Conservation (phyloP, 257 asterid species). For the Paulownia fortunei region DNA sequence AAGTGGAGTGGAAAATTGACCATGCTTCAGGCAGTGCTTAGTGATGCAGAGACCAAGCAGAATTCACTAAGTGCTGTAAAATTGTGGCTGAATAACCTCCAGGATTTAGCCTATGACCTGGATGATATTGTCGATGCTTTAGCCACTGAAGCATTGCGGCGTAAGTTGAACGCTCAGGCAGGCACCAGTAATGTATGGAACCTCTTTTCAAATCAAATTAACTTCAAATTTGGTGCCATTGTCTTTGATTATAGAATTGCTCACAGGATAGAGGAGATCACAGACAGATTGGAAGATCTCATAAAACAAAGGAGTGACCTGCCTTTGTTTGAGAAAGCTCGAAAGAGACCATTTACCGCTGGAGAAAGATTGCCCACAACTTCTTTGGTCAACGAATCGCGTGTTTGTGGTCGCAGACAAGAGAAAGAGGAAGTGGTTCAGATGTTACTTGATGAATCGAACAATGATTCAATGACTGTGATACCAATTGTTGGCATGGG, state of each 20-base stretch:
- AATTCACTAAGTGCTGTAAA: not conserved
- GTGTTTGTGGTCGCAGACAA: not conserved
- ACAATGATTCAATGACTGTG: not conserved
- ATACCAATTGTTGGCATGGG: conserved; percentile 35
- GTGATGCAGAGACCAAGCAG: conserved; percentile 35
- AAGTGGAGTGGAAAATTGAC: not conserved
- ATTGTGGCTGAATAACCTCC: conserved; percentile 25
- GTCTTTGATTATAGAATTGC: not conserved
- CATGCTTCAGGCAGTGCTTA: conserved; percentile 23
- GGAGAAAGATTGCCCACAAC: conserved; percentile 26
- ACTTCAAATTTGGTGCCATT: not conserved
- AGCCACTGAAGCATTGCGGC: conserved; percentile 26
- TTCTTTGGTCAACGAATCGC: conserved; percentile 21
- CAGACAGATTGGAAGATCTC: conserved; percentile 10
- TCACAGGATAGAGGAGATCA: conserved; percentile 13
- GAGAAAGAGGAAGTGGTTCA: conserved; percentile 25
- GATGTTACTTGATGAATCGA: not conserved
- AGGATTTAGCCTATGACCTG: not conserved
- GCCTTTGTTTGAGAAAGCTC: not conserved
- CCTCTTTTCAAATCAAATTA: too few species aligned
- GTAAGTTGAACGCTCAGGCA: not conserved
- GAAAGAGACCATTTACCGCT: not conserved
- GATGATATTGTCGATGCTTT: conserved; percentile 29
- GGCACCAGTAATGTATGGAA: conserved; percentile 4
- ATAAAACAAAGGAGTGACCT: not conserved